Evolutionary conservation across 2,329 filamentous ascomycete genomes (phyloP).

Genomic region (Phaeosphaeria sp.): DNA sequence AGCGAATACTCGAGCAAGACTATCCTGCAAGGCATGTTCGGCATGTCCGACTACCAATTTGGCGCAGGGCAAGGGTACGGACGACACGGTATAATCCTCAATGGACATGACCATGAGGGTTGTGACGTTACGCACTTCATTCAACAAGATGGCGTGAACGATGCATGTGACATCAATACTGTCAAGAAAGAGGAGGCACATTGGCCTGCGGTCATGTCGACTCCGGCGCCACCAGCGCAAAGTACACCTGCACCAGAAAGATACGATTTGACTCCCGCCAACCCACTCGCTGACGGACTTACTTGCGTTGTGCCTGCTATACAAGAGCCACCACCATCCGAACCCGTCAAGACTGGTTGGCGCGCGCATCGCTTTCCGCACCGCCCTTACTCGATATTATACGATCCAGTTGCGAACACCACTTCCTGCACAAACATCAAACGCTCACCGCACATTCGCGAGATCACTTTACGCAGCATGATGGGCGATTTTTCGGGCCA

Average conservation of each 20-base stretch:
- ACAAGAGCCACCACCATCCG: not conserved
- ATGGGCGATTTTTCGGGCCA: constrained; percentile 98
- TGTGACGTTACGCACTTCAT: constrained; percentile 86
- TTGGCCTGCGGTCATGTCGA: constrained; percentile 13
- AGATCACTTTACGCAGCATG: constrained; percentile 96
- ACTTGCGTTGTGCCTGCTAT: not conserved
- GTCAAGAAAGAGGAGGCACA: constrained; percentile 21
- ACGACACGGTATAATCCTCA: constrained; percentile 79
- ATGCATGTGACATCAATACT: constrained; percentile 12
- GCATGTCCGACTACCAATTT: constrained; percentile 69
- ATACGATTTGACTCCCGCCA: not conserved
- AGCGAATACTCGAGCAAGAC: constrained; percentile 71
- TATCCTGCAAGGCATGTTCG: constrained; percentile 85
- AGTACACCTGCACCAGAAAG: not conserved
- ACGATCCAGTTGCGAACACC: constrained; percentile 1
- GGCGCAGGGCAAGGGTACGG: constrained; percentile 70
- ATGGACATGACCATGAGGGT: constrained; percentile 93
- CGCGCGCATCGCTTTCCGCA: constrained; percentile 28
- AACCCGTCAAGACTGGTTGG: constrained; percentile 23
- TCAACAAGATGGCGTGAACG: constrained; percentile 21
- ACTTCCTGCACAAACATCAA: constrained; percentile 22
- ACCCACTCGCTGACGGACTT: constrained; percentile 1
- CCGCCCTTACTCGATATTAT: constrained; percentile 45
- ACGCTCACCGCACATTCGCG: constrained; percentile 69
- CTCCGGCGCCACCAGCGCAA: constrained; percentile 1